Evolutionary conservation across 2,329 filamentous ascomycete species (phyloP).

Genomic region (Beauveria scarabaeidicola): DNA sequence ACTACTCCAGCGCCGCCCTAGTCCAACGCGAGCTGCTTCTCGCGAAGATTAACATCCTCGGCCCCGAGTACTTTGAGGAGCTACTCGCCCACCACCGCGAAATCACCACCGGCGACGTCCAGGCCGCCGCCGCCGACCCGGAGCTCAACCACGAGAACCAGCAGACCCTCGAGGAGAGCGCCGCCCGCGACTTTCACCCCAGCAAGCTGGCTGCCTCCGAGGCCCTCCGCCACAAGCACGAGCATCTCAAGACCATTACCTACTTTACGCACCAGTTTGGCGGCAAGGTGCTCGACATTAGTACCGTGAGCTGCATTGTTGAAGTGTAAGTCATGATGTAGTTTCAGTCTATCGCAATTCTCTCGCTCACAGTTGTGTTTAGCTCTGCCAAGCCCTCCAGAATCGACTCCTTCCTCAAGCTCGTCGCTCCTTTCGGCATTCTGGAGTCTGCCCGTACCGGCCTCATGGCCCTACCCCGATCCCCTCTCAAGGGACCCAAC

Average conservation of each 20-base stretch:
- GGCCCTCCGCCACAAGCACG: conserved; percentile 91
- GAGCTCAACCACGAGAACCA: conserved; percentile 23
- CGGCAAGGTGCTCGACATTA: conserved; percentile 95
- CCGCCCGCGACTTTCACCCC: conserved; percentile 72
- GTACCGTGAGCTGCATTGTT: conserved; percentile 96
- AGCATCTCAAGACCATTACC: conserved; percentile 93
- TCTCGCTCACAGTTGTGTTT: conserved; percentile 14
- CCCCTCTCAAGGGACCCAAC: conserved; percentile 67
- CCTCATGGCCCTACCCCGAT: conserved; percentile 92
- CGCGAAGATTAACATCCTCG: conserved; percentile 93
- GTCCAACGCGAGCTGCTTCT: conserved; percentile 93
- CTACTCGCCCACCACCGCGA: conserved; percentile 91
- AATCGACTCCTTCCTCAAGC: conserved; percentile 96
- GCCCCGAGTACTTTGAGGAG: conserved; percentile 97
- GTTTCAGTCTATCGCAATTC: conserved; percentile 6
- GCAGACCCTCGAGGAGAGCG: conserved; percentile 35
- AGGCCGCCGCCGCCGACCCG: conserved; percentile 36
- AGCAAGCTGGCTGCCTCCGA: conserved; percentile 77
- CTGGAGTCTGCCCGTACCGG: conserved; percentile 92
- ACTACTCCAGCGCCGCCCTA: conserved; percentile 86
- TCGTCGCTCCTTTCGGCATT: conserved; percentile 89
- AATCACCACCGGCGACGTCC: conserved; percentile 49
- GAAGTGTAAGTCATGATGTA: conserved; percentile 64
- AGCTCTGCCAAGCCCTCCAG: conserved; percentile 86
- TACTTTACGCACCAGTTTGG: conserved; percentile 96